phyloP scores from a whole-genome alignment of 2,329 filamentous ascomycete genomes.

The Albifimbria verrucaria region DNA sequence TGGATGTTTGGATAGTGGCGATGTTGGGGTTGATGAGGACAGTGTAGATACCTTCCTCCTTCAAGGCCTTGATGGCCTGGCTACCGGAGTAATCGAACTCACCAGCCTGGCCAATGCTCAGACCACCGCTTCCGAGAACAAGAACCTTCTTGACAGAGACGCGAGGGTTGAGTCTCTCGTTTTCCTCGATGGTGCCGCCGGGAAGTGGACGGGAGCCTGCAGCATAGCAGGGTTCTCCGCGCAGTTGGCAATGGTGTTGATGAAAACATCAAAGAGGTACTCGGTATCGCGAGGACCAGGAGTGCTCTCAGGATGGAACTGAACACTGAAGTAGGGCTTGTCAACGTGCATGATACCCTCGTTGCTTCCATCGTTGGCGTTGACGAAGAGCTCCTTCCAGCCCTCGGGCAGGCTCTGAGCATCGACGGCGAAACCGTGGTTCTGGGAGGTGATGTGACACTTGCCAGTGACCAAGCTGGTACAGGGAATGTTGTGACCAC shows the following conservation, averaged over 20 bases:
- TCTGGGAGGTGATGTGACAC: slow-evolving; percentile 98
- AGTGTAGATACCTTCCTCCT: slow-evolving; percentile 97
- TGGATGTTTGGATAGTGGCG: slow-evolving; percentile 97
- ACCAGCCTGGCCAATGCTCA: slow-evolving; percentile 96
- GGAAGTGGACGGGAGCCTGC: slow-evolving; percentile 77
- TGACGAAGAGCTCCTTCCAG: slow-evolving; percentile 95
- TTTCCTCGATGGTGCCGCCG: slow-evolving; percentile 77
- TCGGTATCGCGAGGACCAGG: slow-evolving; percentile 95
- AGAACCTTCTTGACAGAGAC: slow-evolving; percentile 92
- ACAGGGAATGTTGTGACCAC: slow-evolving; percentile 97
- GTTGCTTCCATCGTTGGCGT: slow-evolving; percentile 97
- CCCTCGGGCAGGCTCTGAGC: slow-evolving; percentile 68
- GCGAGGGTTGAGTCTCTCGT: slow-evolving; percentile 69
- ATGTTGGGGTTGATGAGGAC: slow-evolving; percentile 99
- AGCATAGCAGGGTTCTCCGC: slow-evolving; percentile 66
- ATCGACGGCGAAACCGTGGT: slow-evolving; percentile 95
- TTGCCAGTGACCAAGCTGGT: slow-evolving; percentile 93
- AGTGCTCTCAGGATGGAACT: slow-evolving; percentile 97
- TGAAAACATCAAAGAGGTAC: slow-evolving; percentile 95
- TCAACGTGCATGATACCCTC: slow-evolving; percentile 88
- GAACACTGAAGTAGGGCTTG: slow-evolving; percentile 96
- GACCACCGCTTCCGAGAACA: slow-evolving; percentile 87
- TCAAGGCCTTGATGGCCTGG: slow-evolving; percentile 96
- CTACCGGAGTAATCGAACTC: slow-evolving; percentile 99
- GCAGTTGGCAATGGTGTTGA: slow-evolving; percentile 74